Base-by-base conservation (phyloP, 352 stramenopile species). In the Phytophthora hybrid region DNA sequence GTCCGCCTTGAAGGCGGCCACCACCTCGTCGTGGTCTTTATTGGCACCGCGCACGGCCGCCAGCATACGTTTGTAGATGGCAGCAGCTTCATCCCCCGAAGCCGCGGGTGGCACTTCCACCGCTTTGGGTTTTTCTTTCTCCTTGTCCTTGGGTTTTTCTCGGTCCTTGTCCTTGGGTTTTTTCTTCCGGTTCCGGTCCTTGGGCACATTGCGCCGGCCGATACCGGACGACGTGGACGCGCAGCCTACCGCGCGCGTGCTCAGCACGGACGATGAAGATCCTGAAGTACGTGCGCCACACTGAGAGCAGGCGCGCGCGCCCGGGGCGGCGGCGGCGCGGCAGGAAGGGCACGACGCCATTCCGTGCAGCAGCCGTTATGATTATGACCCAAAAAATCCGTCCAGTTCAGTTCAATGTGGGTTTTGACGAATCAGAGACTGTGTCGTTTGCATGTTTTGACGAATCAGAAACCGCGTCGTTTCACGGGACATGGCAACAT, bases 61-160 rank as follows among this genome's bases (percentile, higher is more conserved):
- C 21, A 96, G 73, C 80, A 96, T 90, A 31, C 84, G 77, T 69
- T 91, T 94, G 80, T 96, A 96, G 59, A 96, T 93, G 16, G 80
- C 49, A 10, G 83, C 84, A 6, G 89, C 89, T 63, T 96, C 87
- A 44, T 93, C 86, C 7, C 89, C 89, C 3, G 78, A 78, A 5
- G 89, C 89, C 2, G 86, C 86, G 0, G 80, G 76, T 21, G 89
- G 89, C 1, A 93, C 79, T 5, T 81, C 74, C 19, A 87, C 16
- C 46, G 68, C 57, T 34, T 56, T 79, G 61, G 56, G 52, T 67
- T 80, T 71, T 59, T 54, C 47, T 52, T 72, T 81, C n/a, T 71
- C 65, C 21, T 80, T 66, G 10, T 81, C 60, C 16, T 73, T 73
- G 34, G 37, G 10, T 44, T 44, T 44, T 13, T 41, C 34, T 41